These are phyloP conservation scores for Cladorrhinum samala DNA, from an alignment of 495 filamentous ascomycete species.

Conservation along the genomic window DNA sequence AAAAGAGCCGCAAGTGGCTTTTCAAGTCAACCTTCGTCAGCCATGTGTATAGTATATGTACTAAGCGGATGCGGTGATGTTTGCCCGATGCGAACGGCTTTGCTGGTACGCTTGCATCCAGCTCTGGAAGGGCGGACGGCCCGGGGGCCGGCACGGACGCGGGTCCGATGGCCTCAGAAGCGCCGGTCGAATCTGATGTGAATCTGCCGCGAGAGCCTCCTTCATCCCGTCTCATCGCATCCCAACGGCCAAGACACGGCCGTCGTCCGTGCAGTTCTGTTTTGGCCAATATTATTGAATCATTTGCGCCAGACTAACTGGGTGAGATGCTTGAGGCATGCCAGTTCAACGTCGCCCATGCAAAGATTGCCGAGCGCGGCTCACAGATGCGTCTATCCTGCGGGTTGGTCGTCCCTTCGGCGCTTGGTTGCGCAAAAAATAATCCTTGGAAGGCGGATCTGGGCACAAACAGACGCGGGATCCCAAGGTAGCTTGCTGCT, in stretches of 20 bases:
- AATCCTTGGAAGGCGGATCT: not conserved
- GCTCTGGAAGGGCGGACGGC: slow-evolving; percentile 10
- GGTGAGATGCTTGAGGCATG: not conserved
- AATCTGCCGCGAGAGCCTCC: not conserved
- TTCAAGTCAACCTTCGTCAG: not conserved
- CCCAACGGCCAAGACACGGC: not conserved
- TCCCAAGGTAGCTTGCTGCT: not conserved
- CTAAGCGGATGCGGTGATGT: not conserved
- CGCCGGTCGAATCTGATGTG: not conserved
- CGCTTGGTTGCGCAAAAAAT: slow-evolving; percentile 16
- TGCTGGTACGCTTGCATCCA: not conserved
- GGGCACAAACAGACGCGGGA: slow-evolving; percentile 2
- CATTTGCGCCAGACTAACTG: not conserved
- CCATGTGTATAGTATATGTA: not conserved
- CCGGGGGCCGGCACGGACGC: slow-evolving; percentile 11
- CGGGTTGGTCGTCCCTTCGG: slow-evolving; percentile 4
- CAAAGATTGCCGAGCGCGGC: slow-evolving; percentile 19
- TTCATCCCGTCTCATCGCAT: not conserved
- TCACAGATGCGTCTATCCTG: slow-evolving; percentile 10
- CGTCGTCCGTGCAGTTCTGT: not conserved
- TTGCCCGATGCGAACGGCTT: slow-evolving; percentile 4
- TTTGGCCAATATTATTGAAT: not conserved
- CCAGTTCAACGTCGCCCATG: not conserved
- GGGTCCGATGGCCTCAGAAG: slow-evolving; percentile 12
- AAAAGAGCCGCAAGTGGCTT: slow-evolving; percentile 3